Conservation (phyloP, 805 yeast genomes). For the Teunomyces barrocoloradensis region DNA sequence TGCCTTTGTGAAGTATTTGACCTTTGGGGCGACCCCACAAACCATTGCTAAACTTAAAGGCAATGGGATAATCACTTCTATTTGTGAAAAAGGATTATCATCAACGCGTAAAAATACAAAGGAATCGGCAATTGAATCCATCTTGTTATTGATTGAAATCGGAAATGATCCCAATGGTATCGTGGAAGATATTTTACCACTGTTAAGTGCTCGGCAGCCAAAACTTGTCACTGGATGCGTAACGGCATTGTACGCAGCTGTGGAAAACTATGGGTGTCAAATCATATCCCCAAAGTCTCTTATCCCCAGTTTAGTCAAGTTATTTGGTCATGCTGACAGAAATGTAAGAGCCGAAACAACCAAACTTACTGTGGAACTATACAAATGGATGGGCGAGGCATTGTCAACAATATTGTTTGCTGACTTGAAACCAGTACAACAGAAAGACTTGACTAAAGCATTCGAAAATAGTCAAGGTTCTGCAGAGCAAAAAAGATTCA, state of each 20-base stretch:
- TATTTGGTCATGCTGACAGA: conserved; percentile 83
- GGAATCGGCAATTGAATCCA: conserved; percentile 58
- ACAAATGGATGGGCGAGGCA: conserved; percentile 69
- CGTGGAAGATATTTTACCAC: conserved; percentile 65
- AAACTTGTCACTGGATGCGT: conserved; percentile 72
- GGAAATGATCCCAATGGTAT: conserved; percentile 60
- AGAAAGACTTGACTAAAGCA: conserved; percentile 71
- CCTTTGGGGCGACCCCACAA: conserved; percentile 49
- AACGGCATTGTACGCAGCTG: conserved; percentile 53
- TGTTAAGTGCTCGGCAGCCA: conserved; percentile 63
- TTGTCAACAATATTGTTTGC: conserved; percentile 60
- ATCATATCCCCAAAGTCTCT: conserved; percentile 54
- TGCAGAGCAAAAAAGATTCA: conserved; percentile 54
- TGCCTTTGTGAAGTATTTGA: conserved; percentile 53
- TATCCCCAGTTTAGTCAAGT: conserved; percentile 56
- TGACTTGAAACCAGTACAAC: conserved; percentile 86
- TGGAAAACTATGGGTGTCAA: conserved; percentile 62
- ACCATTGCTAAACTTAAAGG: conserved; percentile 41
- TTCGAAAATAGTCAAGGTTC: conserved; percentile 52
- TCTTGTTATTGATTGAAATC: conserved; percentile 62
- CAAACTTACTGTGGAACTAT: conserved; percentile 62
- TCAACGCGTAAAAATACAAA: conserved; percentile 77
- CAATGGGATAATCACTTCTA: conserved; percentile 40
- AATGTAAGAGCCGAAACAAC: conserved; percentile 81
- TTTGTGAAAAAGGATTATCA: conserved; percentile 80